These are phyloP conservation scores for Arthromyces matolae DNA, from an alignment of 768 basidiomycete genomes.

Conservation along the genomic window DNA sequence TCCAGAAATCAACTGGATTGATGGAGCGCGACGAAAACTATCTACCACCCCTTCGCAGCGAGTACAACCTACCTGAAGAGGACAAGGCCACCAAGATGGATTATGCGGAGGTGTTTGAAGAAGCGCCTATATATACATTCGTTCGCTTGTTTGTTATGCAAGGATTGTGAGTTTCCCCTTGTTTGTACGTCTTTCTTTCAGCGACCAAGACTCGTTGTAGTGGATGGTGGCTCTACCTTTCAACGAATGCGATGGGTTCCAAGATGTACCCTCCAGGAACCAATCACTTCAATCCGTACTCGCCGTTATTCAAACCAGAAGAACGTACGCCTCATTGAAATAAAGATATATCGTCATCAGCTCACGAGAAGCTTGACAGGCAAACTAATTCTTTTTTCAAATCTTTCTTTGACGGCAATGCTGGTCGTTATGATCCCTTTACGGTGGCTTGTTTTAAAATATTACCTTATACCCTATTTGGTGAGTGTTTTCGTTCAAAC, in stretches of 20 bases:
- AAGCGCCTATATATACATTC: conserved; percentile 45
- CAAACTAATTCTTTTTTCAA: conserved; percentile 33
- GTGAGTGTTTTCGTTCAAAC: conserved; percentile 22
- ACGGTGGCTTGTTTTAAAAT: conserved; percentile 23
- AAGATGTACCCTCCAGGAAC: conserved; percentile 46
- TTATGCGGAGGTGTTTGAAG: conserved; percentile 50
- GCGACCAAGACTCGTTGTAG: neutral
- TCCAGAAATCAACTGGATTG: conserved; percentile 61
- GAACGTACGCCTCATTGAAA: conserved; percentile 36
- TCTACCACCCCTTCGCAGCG: conserved; percentile 46
- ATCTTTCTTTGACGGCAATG: conserved; percentile 29
- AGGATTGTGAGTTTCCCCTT: conserved; percentile 28
- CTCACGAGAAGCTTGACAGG: conserved; percentile 20
- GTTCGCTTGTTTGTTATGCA: conserved; percentile 47
- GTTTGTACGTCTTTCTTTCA: neutral
- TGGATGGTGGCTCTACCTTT: conserved; percentile 28
- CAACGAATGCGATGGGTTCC: conserved; percentile 43
- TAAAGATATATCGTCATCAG: too few species aligned
- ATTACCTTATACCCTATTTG: conserved; percentile 43
- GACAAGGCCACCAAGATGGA: conserved; percentile 34
- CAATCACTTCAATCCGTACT: conserved; percentile 38
- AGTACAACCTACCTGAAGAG: conserved; percentile 38
- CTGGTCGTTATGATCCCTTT: conserved; percentile 15
- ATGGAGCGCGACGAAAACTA: conserved; percentile 79
- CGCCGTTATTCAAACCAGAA: conserved; percentile 37